A percentile compares a stretch with the other conserved stretches of the same genome.
phyloP scores from a whole-genome alignment of 176 grass and related monocot species.

The Alopecurus myosuroides region DNA sequence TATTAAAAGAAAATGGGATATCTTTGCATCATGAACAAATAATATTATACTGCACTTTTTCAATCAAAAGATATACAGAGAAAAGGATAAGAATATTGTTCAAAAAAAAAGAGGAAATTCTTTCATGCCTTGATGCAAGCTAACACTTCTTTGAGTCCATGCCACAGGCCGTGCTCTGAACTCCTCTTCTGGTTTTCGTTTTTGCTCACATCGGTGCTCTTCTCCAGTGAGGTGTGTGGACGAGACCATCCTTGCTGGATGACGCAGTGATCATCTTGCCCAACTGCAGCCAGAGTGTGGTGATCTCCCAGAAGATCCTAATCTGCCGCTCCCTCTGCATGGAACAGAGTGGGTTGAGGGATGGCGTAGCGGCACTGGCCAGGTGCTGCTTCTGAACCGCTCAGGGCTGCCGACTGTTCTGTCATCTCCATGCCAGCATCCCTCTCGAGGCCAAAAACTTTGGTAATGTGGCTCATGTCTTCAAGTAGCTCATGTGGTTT shows the following conservation, averaged over 20 bases:
- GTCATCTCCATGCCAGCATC: constrained; percentile 76
- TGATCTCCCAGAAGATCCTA: constrained; percentile 60
- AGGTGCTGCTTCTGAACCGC: constrained; percentile 59
- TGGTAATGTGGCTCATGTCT: neutral
- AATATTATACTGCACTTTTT: neutral
- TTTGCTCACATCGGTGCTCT: neutral
- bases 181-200: constrained; percentile 6
- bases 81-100: neutral
- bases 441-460: constrained; percentile 7
- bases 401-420: constrained; percentile 57
- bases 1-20: neutral
- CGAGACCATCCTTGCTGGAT: constrained; percentile 54
- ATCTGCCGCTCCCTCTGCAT: constrained; percentile 64
- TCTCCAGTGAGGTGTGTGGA: constrained; percentile 13
- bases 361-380: constrained; percentile 34
- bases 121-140: constrained; percentile 41
- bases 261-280: constrained; percentile 85
- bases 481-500: constrained; percentile 15
- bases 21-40: neutral
- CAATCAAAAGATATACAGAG: neutral
- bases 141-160: constrained; percentile 65
- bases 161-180: constrained; percentile 50
- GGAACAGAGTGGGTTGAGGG: constrained; percentile 57
- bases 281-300: constrained; percentile 59
- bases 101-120: neutral